Evolutionary conservation across 805 yeast species (phyloP).

Genomic region (Millerozyma miso): DNA sequence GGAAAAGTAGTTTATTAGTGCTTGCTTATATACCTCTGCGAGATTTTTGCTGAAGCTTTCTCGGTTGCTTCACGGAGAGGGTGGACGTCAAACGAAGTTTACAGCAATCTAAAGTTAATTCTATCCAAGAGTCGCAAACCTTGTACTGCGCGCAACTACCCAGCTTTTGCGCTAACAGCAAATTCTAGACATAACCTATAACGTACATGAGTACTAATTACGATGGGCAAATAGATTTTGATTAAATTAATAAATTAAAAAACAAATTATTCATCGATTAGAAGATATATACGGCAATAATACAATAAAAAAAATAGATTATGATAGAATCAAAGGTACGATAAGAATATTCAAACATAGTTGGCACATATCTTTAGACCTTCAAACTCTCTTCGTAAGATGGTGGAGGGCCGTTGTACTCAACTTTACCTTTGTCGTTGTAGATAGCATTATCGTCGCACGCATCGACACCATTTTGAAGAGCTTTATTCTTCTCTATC

Average conservation of each 20-base stretch:
- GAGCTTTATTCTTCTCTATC: constrained; percentile 52
- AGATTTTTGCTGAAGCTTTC: no score
- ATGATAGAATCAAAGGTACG: no score
- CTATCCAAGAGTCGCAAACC: no score
- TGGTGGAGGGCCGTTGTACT: constrained; percentile 66
- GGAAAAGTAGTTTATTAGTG: no score
- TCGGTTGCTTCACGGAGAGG: background rate
- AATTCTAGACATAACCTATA: no score
- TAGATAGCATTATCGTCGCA: constrained; percentile 54
- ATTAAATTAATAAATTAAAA: no score
- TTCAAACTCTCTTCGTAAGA: constrained; percentile 51
- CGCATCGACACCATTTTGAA: constrained; percentile 51
- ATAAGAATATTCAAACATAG: no score
- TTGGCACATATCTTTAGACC: constrained; percentile 17
- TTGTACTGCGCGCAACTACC: no score
- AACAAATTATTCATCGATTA: background rate
- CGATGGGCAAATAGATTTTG: no score
- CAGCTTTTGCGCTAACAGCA: no score
- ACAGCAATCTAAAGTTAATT: background rate
- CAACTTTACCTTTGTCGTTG: constrained; percentile 53
- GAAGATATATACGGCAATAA: background rate
- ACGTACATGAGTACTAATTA: no score
- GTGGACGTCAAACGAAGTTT: background rate
- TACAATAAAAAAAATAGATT: background rate
- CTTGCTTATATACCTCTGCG: no score